Conservation (phyloP, 805 yeast species). For the Candida anglica region DNA sequence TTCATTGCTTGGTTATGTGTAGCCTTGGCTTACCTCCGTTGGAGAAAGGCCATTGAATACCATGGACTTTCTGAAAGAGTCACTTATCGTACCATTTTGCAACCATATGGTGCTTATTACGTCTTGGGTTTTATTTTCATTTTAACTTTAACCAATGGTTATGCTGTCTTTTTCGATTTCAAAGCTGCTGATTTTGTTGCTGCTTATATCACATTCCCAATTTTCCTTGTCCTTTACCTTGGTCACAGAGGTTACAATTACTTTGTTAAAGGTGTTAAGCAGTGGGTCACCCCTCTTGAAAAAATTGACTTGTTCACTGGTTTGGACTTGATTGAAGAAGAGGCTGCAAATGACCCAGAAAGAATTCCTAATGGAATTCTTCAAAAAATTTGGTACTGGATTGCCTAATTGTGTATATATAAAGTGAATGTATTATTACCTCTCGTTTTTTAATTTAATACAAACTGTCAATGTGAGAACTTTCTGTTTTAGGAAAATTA, state of each 20-base stretch:
- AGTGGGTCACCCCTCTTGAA: slow-evolving; percentile 47
- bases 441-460: slow-evolving; percentile 1
- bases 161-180: slow-evolving; percentile 61
- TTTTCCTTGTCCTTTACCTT: slow-evolving; percentile 47
- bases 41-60: slow-evolving; percentile 58
- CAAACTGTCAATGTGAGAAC: too few relatives aligned
- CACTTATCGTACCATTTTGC: slow-evolving; percentile 53
- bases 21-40: slow-evolving; percentile 52
- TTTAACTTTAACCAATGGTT: slow-evolving; percentile 70
- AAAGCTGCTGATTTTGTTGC: slow-evolving; percentile 59
- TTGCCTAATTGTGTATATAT: slow-evolving; percentile 38
- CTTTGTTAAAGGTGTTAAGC: slow-evolving; percentile 17
- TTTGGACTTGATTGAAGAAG: slow-evolving; percentile 56
- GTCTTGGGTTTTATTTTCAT: slow-evolving; percentile 46
- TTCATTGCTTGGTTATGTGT: slow-evolving; percentile 61
- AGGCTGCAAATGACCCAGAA: slow-evolving; percentile 35
- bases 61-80: slow-evolving; percentile 53
- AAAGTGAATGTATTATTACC: not conserved
- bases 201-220: slow-evolving; percentile 66
- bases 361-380: slow-evolving; percentile 36
- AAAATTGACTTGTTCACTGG: slow-evolving; percentile 62
- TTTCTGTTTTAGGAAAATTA: too few relatives aligned
- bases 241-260: slow-evolving; percentile 53
- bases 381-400: slow-evolving; percentile 49
- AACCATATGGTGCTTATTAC: slow-evolving; percentile 57